Evolutionary conservation across 208 protist species (phyloP), one percentile per base, ranked within the genome.

Genomic region (Herpetomonas tarakana): DNA sequence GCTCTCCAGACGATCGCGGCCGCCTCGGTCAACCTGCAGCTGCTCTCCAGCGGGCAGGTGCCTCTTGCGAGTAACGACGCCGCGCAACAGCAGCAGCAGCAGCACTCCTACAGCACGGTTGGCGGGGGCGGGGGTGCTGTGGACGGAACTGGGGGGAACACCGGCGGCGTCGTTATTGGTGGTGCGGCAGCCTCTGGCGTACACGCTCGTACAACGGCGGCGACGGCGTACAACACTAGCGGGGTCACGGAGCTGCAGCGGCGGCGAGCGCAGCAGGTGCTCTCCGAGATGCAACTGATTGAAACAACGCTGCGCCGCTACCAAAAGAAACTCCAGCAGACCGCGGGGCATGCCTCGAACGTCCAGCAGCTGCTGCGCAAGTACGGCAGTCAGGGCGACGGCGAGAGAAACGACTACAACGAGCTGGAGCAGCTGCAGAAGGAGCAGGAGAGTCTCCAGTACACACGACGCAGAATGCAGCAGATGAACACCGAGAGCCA

Each of bases 401-500:
- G 19, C 25, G 30, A 57, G 18, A 68, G 74, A 11, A 70, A 71
- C 26, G 74, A 84, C 56, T 78, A 69, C 52, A 61, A 74, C 22
- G 62, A 53, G 18, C 61, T 88, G 62, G 64, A 88, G 47, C 59
- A 82, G 52, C 60, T 86, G 2, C 71, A 84, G 52, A 57, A 70
- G 9, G 87, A 93, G 38, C 73, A 72, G 25, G 75, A 77, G 38
- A 76, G 75, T 2, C 71, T 93, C 35, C 77, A 88, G 61, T 88
- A 94, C 65, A 64, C 78, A 2, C 74, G 81, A 1, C 63, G 65
- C 30, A 74, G 80, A 29, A 77, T 94, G 46, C 81, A 80, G 63
- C 73, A 77, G 25, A 89, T 94, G 68, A 54, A 83, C 29, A 60
- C 63, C 38, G 81, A 94, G 63, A 90, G 83, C 52, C 65, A 68